phyloP scores from a whole-genome alignment of 2,329 filamentous ascomycete genomes.

The Cryphonectria parasitica region DNA sequence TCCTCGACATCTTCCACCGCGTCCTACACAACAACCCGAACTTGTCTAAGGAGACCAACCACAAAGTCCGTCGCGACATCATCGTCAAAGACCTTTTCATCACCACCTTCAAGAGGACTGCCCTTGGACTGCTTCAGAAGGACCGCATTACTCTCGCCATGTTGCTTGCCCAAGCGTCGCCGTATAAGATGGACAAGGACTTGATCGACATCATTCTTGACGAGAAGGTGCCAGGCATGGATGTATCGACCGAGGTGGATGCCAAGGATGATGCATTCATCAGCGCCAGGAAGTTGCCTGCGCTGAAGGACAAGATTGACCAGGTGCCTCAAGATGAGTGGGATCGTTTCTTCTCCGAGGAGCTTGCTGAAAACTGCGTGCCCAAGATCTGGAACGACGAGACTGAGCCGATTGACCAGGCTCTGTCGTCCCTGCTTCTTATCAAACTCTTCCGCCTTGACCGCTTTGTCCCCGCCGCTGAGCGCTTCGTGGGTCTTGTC shows the following conservation, averaged over 20 bases:
- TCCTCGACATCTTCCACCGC: constrained; percentile 94
- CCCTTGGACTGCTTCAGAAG: constrained; percentile 87
- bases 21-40: constrained; percentile 82
- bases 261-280: constrained; percentile 70
- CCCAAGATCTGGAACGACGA: constrained; percentile 74
- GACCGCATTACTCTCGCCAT: constrained; percentile 94
- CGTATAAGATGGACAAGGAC: constrained; percentile 90
- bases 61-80: constrained; percentile 80
- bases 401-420: constrained; percentile 70
- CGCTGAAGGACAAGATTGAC: constrained; percentile 75
- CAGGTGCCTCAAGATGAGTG: constrained; percentile 66
- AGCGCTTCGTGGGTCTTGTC: constrained; percentile 84
- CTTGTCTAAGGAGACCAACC: constrained; percentile 70
- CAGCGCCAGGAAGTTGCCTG: constrained; percentile 68
- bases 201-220: constrained; percentile 88
- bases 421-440: constrained; percentile 81
- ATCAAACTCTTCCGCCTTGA: constrained; percentile 96
- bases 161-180: constrained; percentile 93
- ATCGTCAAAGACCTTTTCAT: constrained; percentile 93
- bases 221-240: constrained; percentile 72
- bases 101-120: constrained; percentile 91
- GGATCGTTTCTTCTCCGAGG: constrained; percentile 82
- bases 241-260: constrained; percentile 72
- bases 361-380: constrained; percentile 82
- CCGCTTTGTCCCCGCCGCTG: constrained; percentile 88